phyloP scores from a whole-genome alignment of 108 stramenopile species.

The Cyclostephanos invisitatus region DNA sequence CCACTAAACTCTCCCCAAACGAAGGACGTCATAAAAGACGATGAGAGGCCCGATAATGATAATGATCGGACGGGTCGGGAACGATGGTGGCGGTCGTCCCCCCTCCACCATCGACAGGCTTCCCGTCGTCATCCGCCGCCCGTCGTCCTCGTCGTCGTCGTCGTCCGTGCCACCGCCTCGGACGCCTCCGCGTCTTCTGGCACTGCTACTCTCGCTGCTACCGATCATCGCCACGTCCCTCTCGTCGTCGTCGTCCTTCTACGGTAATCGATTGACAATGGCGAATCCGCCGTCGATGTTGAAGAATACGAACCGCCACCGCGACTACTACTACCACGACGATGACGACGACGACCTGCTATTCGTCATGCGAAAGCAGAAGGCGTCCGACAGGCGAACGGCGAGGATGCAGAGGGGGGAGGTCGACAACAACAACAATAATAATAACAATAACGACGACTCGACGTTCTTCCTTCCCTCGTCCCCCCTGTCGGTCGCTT shows the following conservation, averaged over 20 bases:
- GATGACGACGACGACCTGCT: conserved; percentile 3
- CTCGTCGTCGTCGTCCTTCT: conserved; percentile 34
- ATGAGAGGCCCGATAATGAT: too few species aligned
- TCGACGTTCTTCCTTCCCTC: conserved; percentile 9
- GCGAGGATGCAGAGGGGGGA: conserved; percentile 64
- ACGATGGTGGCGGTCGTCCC: too few species aligned
- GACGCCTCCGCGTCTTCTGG: background rate
- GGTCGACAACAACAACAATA: conserved; percentile 1
- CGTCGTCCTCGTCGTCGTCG: background rate
- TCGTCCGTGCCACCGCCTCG: background rate
- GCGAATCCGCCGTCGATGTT: conserved; percentile 2
- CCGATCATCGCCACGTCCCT: background rate
- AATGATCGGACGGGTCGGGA: too few species aligned
- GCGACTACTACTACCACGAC: conserved; percentile 1
- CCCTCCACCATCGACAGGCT: too few species aligned
- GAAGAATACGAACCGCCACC: background rate
- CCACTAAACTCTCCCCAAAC: too few species aligned
- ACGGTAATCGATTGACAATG: conserved; percentile 7
- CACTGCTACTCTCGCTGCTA: too few species aligned
- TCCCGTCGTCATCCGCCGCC: background rate
- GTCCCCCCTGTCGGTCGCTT: conserved; percentile 11
- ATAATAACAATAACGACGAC: too few species aligned
- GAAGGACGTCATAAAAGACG: too few species aligned
- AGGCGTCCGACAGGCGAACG: conserved; percentile 82
- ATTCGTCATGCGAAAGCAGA: conserved; percentile 82